Conservation (phyloP, 169 alveolate species). For the Plasmodium berghei region DNA sequence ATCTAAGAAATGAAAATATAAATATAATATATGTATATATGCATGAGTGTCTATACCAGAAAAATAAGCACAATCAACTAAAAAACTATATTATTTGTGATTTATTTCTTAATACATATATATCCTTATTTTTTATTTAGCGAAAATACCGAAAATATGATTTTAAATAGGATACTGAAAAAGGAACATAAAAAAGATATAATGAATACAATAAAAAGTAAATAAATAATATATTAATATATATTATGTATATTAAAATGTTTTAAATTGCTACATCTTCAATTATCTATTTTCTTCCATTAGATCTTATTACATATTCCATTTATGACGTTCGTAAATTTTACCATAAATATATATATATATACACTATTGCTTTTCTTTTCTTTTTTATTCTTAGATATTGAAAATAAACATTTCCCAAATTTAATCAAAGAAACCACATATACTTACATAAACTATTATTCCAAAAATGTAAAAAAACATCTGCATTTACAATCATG, state of each 20-base stretch:
- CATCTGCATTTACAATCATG: too few relatives aligned
- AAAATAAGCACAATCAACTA: neutral
- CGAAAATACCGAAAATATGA: conserved; percentile 37
- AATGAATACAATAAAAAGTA: conserved; percentile 42
- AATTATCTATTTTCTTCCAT: neutral
- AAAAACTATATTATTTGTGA: neutral
- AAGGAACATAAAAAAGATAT: conserved; percentile 63
- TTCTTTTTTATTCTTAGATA: conserved; percentile 5
- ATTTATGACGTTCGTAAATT: too few relatives aligned
- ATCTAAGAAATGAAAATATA: neutral
- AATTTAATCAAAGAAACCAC: neutral
- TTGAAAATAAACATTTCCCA: conserved; percentile 32
- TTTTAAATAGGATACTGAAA: conserved; percentile 59
- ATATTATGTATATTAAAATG: neutral
- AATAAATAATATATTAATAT: neutral
- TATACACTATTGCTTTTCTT: neutral
- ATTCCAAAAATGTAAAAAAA: conserved; percentile 43
- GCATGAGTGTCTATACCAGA: neutral
- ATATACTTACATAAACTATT: conserved; percentile 37
- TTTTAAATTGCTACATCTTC: neutral
- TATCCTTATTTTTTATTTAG: conserved; percentile 13
- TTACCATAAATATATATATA: neutral
- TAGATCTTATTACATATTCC: too few relatives aligned
- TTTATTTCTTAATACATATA: neutral
- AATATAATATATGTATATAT: neutral